A percentile compares a stretch with the other conserved stretches of the same genome.
phyloP scores from a whole-genome alignment of 2,329 filamentous ascomycete species.

The Arthrobotrys megalospora region DNA sequence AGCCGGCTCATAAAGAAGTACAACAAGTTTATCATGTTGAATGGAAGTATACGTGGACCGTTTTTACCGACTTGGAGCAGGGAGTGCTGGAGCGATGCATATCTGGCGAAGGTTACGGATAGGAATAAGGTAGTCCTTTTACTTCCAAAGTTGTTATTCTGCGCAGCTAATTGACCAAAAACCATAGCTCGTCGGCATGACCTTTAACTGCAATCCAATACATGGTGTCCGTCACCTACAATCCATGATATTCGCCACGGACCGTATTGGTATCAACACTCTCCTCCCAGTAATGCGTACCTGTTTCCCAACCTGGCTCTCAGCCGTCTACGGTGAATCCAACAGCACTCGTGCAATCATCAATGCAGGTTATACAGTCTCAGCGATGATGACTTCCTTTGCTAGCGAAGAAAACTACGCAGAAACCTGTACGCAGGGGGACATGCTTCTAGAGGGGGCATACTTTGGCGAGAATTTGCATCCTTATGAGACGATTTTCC shows the following conservation, averaged over 20 bases:
- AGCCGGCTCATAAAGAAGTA: slow-evolving; percentile 66
- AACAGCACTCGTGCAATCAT: slow-evolving; percentile 35
- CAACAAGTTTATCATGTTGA: slow-evolving; percentile 67
- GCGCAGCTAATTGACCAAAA: not conserved
- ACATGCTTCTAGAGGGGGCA: slow-evolving; percentile 10
- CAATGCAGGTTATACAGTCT: slow-evolving; percentile 26
- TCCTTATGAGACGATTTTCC: slow-evolving; percentile 53
- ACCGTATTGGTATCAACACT: slow-evolving; percentile 67
- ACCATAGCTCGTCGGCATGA: slow-evolving; percentile 67
- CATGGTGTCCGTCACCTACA: slow-evolving; percentile 66
- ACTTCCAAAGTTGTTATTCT: not conserved
- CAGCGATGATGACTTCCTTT: slow-evolving; percentile 43
- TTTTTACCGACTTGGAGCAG: slow-evolving; percentile 67
- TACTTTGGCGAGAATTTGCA: slow-evolving; percentile 45
- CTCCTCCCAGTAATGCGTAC: slow-evolving; percentile 65
- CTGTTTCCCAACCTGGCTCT: slow-evolving; percentile 20
- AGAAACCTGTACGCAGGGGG: slow-evolving; percentile 25
- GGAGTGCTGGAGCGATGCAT: slow-evolving; percentile 67
- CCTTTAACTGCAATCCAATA: slow-evolving; percentile 66
- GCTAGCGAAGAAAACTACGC: slow-evolving; percentile 31
- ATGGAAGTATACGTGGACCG: slow-evolving; percentile 67
- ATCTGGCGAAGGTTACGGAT: slow-evolving; percentile 65
- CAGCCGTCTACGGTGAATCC: slow-evolving; percentile 41
- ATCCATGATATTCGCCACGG: slow-evolving; percentile 68
- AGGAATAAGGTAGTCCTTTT: slow-evolving; percentile 64